Evolutionary conservation across 371 early-diverging fungal genomes (phyloP), one percentile per base, ranked within the genome.

Genomic region (Syncephalastrum racemosum): DNA sequence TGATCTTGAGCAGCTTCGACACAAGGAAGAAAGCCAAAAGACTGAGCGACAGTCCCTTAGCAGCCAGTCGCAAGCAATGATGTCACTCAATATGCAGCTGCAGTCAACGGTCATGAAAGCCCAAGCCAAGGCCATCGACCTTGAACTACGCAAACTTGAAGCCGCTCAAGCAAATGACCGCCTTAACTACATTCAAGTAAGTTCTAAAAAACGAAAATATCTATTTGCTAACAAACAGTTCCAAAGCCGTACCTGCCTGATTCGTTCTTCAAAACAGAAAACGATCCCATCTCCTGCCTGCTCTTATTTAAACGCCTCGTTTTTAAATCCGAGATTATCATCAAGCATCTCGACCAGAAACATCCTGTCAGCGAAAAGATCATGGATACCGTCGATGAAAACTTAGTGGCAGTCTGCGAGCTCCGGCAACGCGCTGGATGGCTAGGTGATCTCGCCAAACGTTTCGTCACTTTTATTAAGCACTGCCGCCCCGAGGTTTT

Each of bases 121-220:
- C 10, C 89, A 92, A 62, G 91, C 93, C 13, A 91, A 91, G 71
- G 83, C 90, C 4, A 88, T 96, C 51, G 97, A 96, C 64, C 73
- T 95, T 44, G 96, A 95, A 54, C 79, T 96, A 46, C 82, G 92
- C 19, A 88, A 90, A 52, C 68, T 95, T 27, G 96, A 96, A 24
- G 91, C 89, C 24, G 68, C 77, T 19, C 94, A 95, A 69, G 94
- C 94, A 5, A 79, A 77, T 8, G 88, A 90, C 59, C 85, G 93
- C 53, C 68, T 96, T 42, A 78, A 73, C 39, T 74, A 87, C 53
- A 76, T 90, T 19, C 82, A 77, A 61, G 72, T 60, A 43, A 48
- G 25, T 23, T 15, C 20, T 49, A 23, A 36, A 27, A 12, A 43
- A 44, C 4, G 20, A 47, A 36, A 15, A n/a, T 6, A 19, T 10